phyloP scores from a whole-genome alignment of 805 yeast genomes.

The Wickerhamomyces tratensis region DNA sequence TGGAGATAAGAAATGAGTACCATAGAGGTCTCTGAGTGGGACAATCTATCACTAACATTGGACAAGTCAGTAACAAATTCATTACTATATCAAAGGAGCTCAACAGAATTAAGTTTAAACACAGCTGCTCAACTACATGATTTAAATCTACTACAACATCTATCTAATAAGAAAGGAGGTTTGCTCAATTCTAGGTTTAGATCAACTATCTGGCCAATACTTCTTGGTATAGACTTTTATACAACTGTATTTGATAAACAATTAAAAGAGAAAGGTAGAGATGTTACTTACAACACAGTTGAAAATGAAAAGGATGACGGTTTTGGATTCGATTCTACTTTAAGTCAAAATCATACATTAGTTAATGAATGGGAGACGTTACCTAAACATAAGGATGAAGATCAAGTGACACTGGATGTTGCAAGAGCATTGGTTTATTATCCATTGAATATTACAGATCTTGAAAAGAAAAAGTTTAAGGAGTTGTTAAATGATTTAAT shows the following conservation, averaged over 20 bases:
- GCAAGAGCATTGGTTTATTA: slow-evolving; percentile 52
- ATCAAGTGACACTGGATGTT: slow-evolving; percentile 73
- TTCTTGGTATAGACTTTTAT: slow-evolving; percentile 23
- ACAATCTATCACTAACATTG: slow-evolving; percentile 34
- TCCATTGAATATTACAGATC: slow-evolving; percentile 16
- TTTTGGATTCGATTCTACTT: neutral
- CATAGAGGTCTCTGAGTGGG: slow-evolving; percentile 25
- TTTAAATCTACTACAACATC: slow-evolving; percentile 18
- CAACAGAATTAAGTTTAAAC: slow-evolving; percentile 22
- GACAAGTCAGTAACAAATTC: slow-evolving; percentile 13
- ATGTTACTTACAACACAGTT: neutral
- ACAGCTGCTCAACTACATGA: slow-evolving; percentile 26
- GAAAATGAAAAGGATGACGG: neutral
- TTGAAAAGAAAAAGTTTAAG: slow-evolving; percentile 14
- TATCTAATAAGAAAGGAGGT: slow-evolving; percentile 38
- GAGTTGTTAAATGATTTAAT: slow-evolving; percentile 28
- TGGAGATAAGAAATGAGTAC: no score
- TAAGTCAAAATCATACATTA: no score
- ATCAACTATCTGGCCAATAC: slow-evolving; percentile 39
- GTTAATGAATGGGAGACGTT: neutral
- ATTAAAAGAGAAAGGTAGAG: no score
- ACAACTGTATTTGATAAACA: no score
- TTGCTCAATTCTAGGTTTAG: slow-evolving; percentile 32
- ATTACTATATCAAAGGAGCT: neutral
- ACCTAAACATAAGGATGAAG: slow-evolving; percentile 52